These are phyloP conservation scores for Acidiella bohemica DNA, from an alignment of 495 filamentous ascomycete genomes.

Conservation along the genomic window DNA sequence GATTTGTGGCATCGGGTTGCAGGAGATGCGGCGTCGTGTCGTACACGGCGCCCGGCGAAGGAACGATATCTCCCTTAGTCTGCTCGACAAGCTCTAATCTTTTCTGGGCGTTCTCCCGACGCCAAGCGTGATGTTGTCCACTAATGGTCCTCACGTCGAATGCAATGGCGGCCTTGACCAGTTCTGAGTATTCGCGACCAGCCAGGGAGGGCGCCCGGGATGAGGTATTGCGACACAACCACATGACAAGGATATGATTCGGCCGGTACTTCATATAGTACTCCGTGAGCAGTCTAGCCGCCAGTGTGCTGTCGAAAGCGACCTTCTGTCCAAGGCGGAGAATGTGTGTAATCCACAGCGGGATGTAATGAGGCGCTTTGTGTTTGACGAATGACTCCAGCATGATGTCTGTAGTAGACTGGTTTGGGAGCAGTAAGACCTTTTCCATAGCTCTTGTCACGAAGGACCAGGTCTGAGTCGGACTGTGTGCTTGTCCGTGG, in stretches of 20 bases:
- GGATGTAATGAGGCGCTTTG: constrained; percentile 5
- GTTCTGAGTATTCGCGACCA: not conserved
- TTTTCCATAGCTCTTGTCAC: constrained; percentile 2
- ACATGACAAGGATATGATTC: constrained; percentile 8
- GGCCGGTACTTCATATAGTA: constrained; percentile 11
- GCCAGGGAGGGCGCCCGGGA: constrained; percentile 1
- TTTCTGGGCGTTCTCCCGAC: not conserved
- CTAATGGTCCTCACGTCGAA: constrained; percentile 6
- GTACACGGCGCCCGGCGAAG: constrained; percentile 1
- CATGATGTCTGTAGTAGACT: constrained; percentile 8
- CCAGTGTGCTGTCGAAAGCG: constrained; percentile 1
- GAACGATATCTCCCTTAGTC: not conserved
- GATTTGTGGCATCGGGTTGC: not conserved
- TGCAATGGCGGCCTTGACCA: constrained; percentile 12
- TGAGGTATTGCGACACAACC: constrained; percentile 8
- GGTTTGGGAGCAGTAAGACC: constrained; percentile 3
- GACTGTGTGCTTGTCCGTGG: not conserved
- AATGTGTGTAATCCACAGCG: constrained; percentile 10
- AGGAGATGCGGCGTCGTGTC: not conserved
- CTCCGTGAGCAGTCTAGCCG: constrained; percentile 4
- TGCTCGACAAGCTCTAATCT: not conserved
- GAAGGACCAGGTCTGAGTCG: constrained; percentile 10
- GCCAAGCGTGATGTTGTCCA: not conserved
- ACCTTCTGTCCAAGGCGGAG: not conserved
- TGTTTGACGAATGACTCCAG: constrained; percentile 11